Percentiles rank a stretch among this genome's conserved stretches.
These are phyloP conservation scores for Suillus clintonianus DNA, from an alignment of 768 basidiomycete genomes.

Conservation along the genomic window DNA sequence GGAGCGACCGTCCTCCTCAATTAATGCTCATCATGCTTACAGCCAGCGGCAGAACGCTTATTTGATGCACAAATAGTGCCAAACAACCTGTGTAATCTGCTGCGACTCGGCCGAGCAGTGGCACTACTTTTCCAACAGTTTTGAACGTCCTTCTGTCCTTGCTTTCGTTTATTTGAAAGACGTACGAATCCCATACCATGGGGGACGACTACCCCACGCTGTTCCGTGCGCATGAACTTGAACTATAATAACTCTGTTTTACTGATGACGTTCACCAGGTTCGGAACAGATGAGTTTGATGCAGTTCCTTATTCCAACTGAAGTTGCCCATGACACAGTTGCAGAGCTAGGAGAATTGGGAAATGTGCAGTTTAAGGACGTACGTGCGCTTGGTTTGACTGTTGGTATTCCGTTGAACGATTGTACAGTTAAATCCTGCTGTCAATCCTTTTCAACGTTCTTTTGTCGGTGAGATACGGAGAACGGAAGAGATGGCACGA, in stretches of 20 bases:
- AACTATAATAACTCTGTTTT: neutral
- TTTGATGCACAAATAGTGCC: neutral
- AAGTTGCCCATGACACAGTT: slow-evolving; percentile 97
- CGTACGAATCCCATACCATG: slow-evolving; percentile 41
- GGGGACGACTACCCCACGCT: slow-evolving; percentile 80
- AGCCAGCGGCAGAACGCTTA: neutral
- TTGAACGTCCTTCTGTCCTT: neutral
- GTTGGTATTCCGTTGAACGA: slow-evolving; percentile 7
- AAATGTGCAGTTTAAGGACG: slow-evolving; percentile 97
- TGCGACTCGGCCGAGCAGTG: neutral
- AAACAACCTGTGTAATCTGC: neutral
- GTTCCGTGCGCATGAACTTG: slow-evolving; percentile 57
- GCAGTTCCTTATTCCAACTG: slow-evolving; percentile 94
- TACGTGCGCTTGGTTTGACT: slow-evolving; percentile 40
- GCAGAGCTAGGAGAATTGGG: slow-evolving; percentile 94
- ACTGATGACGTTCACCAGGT: slow-evolving; percentile 46
- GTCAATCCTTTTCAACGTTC: slow-evolving; percentile 98
- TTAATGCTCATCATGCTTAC: neutral
- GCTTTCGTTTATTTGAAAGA: neutral
- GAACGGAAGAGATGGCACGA: slow-evolving; percentile 94
- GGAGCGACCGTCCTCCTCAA: neutral
- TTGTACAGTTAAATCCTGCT: slow-evolving; percentile 80
- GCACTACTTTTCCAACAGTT: neutral
- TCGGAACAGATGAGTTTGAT: slow-evolving; percentile 99
- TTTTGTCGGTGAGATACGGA: slow-evolving; percentile 93